Evolutionary conservation across 495 filamentous ascomycete species (phyloP).

Genomic region (Lepidopterella palustris): DNA sequence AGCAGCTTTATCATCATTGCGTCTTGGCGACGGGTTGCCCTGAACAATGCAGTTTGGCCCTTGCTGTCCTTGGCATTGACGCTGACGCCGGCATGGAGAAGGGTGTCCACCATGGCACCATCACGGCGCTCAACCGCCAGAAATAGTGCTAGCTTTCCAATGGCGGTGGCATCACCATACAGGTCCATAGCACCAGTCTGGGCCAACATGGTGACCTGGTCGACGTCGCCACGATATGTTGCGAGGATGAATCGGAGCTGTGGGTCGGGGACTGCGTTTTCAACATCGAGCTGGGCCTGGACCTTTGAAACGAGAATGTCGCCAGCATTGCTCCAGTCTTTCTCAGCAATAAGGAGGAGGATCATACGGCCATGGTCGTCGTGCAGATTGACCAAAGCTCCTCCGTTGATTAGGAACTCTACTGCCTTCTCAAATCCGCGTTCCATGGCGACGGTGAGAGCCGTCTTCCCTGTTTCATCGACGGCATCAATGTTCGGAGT

Average conservation of each 20-base stretch:
- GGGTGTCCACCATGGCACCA: slow-evolving; percentile 5
- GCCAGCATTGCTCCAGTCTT: slow-evolving; percentile 1
- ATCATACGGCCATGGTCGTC: not conserved
- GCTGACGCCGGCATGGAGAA: slow-evolving; percentile 21
- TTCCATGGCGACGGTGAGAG: slow-evolving; percentile 15
- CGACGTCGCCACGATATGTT: slow-evolving; percentile 1
- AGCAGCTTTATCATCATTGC: slow-evolving; percentile 17
- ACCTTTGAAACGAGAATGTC: slow-evolving; percentile 2
- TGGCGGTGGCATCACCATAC: not conserved
- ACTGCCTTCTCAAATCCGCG: slow-evolving; percentile 14
- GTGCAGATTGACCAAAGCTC: slow-evolving; percentile 11
- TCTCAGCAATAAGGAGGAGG: slow-evolving; percentile 6
- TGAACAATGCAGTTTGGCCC: slow-evolving; percentile 25
- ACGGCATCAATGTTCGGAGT: slow-evolving; percentile 12
- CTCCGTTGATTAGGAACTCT: slow-evolving; percentile 14
- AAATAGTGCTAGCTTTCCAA: slow-evolving; percentile 5
- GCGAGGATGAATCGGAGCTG: not conserved
- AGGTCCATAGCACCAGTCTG: not conserved
- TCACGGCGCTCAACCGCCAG: slow-evolving; percentile 13
- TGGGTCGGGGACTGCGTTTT: not conserved
- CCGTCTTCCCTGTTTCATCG: slow-evolving; percentile 17
- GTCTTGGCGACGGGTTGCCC: slow-evolving; percentile 7
- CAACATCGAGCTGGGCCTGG: not conserved
- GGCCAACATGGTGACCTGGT: not conserved
- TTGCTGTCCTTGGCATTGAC: slow-evolving; percentile 13